phyloP scores from a whole-genome alignment of 2,329 filamentous ascomycete genomes.

The Fusarium sarcochroum region DNA sequence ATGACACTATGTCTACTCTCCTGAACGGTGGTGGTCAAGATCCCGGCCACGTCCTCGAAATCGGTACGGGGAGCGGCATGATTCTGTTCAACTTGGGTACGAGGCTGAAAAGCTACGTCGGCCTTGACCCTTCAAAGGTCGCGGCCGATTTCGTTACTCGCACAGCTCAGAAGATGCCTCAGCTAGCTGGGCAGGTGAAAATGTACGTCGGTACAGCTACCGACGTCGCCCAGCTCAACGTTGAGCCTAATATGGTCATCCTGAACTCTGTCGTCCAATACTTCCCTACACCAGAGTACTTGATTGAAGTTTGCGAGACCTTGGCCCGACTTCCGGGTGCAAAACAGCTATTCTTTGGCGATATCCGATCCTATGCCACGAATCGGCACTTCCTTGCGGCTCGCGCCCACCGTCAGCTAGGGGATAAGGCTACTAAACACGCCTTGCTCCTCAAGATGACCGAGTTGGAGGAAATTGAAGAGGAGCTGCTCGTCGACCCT shows the following conservation, averaged over 20 bases:
- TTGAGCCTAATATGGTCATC: constrained; percentile 37
- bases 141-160: constrained; percentile 43
- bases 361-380: constrained; percentile 40
- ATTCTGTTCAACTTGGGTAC: constrained; percentile 49
- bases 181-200: constrained; percentile 14
- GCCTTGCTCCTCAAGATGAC: constrained; percentile 19
- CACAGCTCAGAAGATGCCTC: constrained; percentile 23
- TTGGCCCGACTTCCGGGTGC: constrained; percentile 15
- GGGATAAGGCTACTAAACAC: constrained; percentile 6
- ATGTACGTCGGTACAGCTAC: constrained; percentile 43
- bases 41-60: constrained; percentile 45
- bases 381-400: constrained; percentile 34
- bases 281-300: constrained; percentile 48
- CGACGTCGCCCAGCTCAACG: constrained; percentile 19
- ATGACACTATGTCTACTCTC: constrained; percentile 45
- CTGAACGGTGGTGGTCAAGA: constrained; percentile 35
- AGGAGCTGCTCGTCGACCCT: constrained; percentile 46
- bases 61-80: constrained; percentile 52
- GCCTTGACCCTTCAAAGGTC: constrained; percentile 46
- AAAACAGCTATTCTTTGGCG: constrained; percentile 41
- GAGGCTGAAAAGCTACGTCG: constrained; percentile 44
- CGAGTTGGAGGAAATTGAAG: constrained; percentile 29
- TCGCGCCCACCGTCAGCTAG: constrained; percentile 10
- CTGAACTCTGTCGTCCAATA: constrained; percentile 51
- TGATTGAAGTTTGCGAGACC: constrained; percentile 30